Conservation (phyloP, 2,329 filamentous ascomycete genomes). For the Hortaea sp. region DNA sequence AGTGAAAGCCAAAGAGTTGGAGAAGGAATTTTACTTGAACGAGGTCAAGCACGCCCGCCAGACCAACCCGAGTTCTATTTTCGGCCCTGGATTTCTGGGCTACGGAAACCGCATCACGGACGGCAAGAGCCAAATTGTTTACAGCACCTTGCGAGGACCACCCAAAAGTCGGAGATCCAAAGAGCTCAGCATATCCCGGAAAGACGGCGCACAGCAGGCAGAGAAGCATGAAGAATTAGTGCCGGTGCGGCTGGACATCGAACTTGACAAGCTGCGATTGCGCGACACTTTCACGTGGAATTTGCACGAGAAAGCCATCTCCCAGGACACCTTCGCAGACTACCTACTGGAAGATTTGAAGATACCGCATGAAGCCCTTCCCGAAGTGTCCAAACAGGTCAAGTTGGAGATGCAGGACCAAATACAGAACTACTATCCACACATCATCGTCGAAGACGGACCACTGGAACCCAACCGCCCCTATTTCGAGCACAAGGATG, state of each 20-base stretch:
- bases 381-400: slow-evolving; percentile 45
- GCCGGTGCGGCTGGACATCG: slow-evolving; percentile 82
- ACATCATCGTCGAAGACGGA: slow-evolving; percentile 82
- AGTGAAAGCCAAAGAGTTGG: slow-evolving; percentile 53
- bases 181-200: slow-evolving; percentile 62
- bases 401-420: slow-evolving; percentile 80
- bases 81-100: slow-evolving; percentile 69
- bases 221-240: slow-evolving; percentile 88
- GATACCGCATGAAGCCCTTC: slow-evolving; percentile 58
- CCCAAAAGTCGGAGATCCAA: slow-evolving; percentile 68
- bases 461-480: slow-evolving; percentile 80
- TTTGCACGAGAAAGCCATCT: slow-evolving; percentile 76
- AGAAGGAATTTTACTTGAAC: slow-evolving; percentile 57
- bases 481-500: slow-evolving; percentile 93
- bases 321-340: slow-evolving; percentile 71
- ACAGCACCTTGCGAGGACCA: slow-evolving; percentile 66
- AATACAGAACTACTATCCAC: slow-evolving; percentile 84
- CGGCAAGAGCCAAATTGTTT: slow-evolving; percentile 59
- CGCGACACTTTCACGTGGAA: slow-evolving; percentile 99
- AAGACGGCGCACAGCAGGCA: slow-evolving; percentile 74
- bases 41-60: slow-evolving; percentile 53
- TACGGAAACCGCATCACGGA: slow-evolving; percentile 82
- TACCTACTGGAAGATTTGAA: slow-evolving; percentile 80
- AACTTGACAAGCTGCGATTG: slow-evolving; percentile 89
- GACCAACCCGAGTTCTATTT: slow-evolving; percentile 48